phyloP scores from a whole-genome alignment of 1,284 basidiomycete species.

The Tilletia caries region DNA sequence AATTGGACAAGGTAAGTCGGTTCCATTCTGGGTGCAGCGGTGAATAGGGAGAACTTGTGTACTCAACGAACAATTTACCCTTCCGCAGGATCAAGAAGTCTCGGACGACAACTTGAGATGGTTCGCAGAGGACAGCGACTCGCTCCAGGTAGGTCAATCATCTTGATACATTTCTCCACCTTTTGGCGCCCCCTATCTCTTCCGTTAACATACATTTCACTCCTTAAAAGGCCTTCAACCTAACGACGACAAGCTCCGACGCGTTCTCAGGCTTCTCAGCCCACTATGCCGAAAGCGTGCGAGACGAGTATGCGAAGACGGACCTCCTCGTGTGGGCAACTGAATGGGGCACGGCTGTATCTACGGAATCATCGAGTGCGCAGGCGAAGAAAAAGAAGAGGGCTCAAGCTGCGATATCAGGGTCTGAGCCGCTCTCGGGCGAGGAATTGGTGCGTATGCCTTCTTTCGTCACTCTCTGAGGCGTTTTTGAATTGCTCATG shows the following conservation, averaged over 20 bases:
- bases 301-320: constrained; percentile 46
- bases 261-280: constrained; percentile 37
- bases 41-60: too few species aligned
- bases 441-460: not conserved
- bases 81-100: constrained; percentile 26
- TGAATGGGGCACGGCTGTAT: constrained; percentile 11
- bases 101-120: constrained; percentile 43
- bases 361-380: not conserved
- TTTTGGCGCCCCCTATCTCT: not conserved
- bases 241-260: constrained; percentile 36
- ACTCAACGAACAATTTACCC: too few species aligned
- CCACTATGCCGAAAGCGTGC: constrained; percentile 32
- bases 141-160: constrained; percentile 26
- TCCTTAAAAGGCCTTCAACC: constrained; percentile 27
- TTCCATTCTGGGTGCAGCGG: too few species aligned
- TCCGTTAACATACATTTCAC: not conserved
- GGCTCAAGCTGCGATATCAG: too few species aligned
- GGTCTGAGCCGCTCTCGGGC: too few species aligned
- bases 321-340: constrained; percentile 30
- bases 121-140: constrained; percentile 46
- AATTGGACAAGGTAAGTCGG: not conserved
- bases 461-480: not conserved
- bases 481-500: too few species aligned
- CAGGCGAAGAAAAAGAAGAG: not conserved
- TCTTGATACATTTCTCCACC: not conserved